These are phyloP conservation scores for Thraustotheca clavata DNA, from an alignment of 352 stramenopile genomes.

Conservation along the genomic window DNA sequence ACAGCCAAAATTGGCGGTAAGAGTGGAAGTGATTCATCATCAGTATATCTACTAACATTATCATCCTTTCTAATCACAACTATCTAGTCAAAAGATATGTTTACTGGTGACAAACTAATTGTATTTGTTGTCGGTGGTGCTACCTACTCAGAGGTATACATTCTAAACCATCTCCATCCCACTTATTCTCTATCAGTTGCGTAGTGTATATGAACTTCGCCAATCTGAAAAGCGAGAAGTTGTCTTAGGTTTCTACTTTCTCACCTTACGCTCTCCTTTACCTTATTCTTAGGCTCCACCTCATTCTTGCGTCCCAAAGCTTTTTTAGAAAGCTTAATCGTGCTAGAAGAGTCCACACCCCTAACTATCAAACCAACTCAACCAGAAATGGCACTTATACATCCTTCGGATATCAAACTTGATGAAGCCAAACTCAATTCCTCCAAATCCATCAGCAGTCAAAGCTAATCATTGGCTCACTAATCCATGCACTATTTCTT, in stretches of 20 bases:
- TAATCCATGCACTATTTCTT: too few species aligned
- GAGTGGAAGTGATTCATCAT: neutral
- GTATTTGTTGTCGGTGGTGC: slow-evolving; percentile 93
- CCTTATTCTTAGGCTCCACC: slow-evolving; percentile 29
- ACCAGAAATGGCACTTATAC: neutral
- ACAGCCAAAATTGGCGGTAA: slow-evolving; percentile 1
- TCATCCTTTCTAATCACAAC: neutral
- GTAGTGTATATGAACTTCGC: slow-evolving; percentile 72
- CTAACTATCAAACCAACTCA: neutral
- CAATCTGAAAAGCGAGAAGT: slow-evolving; percentile 59
- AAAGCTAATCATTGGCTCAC: too few species aligned
- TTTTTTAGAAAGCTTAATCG: slow-evolving; percentile 50
- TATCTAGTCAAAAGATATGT: slow-evolving; percentile 41
- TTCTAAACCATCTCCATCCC: neutral
- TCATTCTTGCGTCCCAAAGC: slow-evolving; percentile 48
- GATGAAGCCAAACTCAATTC: too few species aligned
- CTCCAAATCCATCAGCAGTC: too few species aligned
- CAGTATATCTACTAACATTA: slow-evolving; percentile 25
- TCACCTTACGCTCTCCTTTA: neutral
- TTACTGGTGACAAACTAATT: slow-evolving; percentile 86
- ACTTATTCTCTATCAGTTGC: slow-evolving; percentile 32
- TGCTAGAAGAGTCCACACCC: slow-evolving; percentile 40
- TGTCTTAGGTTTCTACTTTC: slow-evolving; percentile 32
- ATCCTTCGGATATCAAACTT: slow-evolving; percentile 19
- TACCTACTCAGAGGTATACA: slow-evolving; percentile 87